Percentiles rank a stretch among this genome's conserved stretches.
phyloP scores from a whole-genome alignment of 129 eudicot species.

The Ambrosia artemisiifolia region DNA sequence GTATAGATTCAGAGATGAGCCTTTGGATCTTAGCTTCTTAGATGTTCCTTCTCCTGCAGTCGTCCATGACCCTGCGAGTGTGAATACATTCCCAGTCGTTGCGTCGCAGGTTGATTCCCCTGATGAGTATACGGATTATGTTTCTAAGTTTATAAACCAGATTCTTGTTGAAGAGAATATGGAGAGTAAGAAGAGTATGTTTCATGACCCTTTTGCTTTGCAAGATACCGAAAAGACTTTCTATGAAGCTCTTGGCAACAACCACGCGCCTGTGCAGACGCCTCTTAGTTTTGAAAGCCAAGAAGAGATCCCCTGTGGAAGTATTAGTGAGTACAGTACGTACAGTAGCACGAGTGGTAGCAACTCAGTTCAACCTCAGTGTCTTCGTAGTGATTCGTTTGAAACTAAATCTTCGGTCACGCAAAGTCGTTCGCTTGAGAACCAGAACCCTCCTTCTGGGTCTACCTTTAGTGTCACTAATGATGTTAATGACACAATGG shows the following conservation, averaged over 20 bases:
- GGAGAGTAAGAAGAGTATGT: constrained; percentile 62
- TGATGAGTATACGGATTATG: constrained; percentile 57
- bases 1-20: constrained; percentile 39
- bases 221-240: constrained; percentile 58
- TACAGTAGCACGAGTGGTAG: constrained; percentile 42
- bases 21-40: constrained; percentile 48
- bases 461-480: constrained; percentile 29
- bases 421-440: constrained; percentile 26
- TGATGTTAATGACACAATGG: constrained; percentile 25
- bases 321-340: constrained; percentile 44
- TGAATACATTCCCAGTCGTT: constrained; percentile 13
- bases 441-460: constrained; percentile 20
- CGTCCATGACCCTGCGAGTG: constrained; percentile 10
- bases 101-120: constrained; percentile 44
- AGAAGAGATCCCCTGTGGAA: constrained; percentile 39
- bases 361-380: constrained; percentile 34
- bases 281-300: constrained; percentile 32
- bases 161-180: constrained; percentile 70
- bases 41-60: constrained; percentile 32
- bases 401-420: constrained; percentile 32
- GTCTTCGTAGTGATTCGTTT: constrained; percentile 42
- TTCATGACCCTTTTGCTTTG: constrained; percentile 60
- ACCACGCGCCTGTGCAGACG: constrained; percentile 28
- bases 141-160: constrained; percentile 57
- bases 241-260: constrained; percentile 53